Evolutionary conservation across 257 asterid genomes (phyloP).

Genomic region (Echites panduratus): DNA sequence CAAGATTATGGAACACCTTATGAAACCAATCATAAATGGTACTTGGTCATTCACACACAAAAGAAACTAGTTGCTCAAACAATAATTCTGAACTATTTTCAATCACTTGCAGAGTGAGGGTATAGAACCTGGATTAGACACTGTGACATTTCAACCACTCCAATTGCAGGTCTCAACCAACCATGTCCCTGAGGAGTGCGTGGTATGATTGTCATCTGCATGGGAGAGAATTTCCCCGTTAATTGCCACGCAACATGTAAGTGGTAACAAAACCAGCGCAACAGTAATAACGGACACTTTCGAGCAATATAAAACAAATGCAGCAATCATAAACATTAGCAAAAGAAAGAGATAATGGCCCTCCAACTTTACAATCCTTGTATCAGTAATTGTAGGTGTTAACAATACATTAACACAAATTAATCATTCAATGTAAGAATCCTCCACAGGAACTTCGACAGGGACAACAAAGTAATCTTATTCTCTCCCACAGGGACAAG

Average conservation of each 20-base stretch:
- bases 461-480: background rate
- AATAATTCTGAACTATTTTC: background rate
- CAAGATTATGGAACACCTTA: background rate
- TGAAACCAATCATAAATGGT: background rate
- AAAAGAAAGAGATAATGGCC: background rate
- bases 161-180: constrained; percentile 98
- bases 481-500: constrained; percentile 1
- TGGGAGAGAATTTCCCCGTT: constrained; percentile 10
- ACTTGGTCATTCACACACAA: background rate
- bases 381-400: background rate
- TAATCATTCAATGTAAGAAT: background rate
- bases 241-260: background rate
- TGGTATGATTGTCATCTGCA: constrained; percentile 91
- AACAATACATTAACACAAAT: background rate
- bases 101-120: background rate
- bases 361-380: background rate
- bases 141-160: constrained; percentile 93
- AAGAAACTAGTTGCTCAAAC: background rate
- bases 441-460: background rate
- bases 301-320: background rate
- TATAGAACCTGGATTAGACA: constrained; percentile 74
- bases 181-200: constrained; percentile 88
- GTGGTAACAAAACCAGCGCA: background rate
- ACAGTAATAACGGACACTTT: background rate
- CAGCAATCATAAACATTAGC: background rate